Base-by-base conservation (phyloP, 2,329 filamentous ascomycete species). In the Apiospora phragmitis region DNA sequence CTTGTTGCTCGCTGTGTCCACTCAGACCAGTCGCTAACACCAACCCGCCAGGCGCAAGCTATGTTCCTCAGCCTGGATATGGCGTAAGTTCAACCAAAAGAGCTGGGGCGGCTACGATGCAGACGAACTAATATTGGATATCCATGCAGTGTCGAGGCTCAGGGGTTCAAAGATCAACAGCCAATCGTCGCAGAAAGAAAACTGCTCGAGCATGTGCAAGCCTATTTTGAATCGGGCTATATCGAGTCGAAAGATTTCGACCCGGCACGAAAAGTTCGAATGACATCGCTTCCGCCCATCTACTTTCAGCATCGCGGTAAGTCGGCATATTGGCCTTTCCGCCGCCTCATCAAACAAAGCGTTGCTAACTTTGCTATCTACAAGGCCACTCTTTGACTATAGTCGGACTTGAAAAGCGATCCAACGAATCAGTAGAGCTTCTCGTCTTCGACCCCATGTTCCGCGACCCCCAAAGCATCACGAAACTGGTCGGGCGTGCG, bases 361-460 rank as follows among this genome's bases (percentile, higher is more conserved):
- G 11, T 41, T 41, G 9, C 38, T 41, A 3, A 41, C 38, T 14
- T 29, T 32, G 14, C 68, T n/a, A 62, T 43, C 49, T 16, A 45
- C 35, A 55, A 87, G 94, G 94, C 3, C 95, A 98, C 80, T 98
- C 95, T 1, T 86, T 97, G 84, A 97, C 94, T 0, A 94, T 98
- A 68, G 86, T 98, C 69, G 95, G 95, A 0, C 86, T 97, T 35
- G 94, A 98, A 80, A 89, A 88, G 74, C 88, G 87, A 38, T 84
- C 82, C 43, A 86, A 92, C 71, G 92, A 93, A 35, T 83, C 85
- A 24, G 83, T 86, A 68, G 92, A 93, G 74, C 83, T 98, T 24
- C 84, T 98, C 0, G 93, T 97, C 16, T 97, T 97, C 78, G 95
- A 98, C 78, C 94, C 95, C 1, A 92, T 93, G 83, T 94, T 93